Evolutionary conservation across 2,329 filamentous ascomycete genomes (phyloP).

Genomic region (Xylaria arbuscula): DNA sequence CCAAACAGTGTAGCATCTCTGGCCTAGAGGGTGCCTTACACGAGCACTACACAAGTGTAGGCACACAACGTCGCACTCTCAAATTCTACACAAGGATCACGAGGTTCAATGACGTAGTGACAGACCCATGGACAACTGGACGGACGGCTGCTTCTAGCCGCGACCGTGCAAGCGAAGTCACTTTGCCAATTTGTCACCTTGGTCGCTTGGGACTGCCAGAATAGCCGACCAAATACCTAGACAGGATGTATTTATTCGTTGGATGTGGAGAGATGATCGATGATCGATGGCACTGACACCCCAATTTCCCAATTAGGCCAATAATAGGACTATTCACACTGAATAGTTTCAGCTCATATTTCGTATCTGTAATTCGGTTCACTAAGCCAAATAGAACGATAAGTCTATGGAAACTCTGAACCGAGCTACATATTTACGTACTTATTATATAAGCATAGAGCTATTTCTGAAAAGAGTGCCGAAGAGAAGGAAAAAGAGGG

Average conservation of each 20-base stretch:
- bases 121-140: conserved; percentile 29
- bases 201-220: conserved; percentile 6
- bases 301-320: conserved; percentile 20
- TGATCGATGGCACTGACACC: conserved; percentile 19
- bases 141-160: conserved; percentile 2
- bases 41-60: not conserved
- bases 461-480: not conserved
- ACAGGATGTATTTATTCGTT: not conserved
- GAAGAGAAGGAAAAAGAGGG: not conserved
- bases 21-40: not conserved
- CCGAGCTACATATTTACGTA: not conserved
- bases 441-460: not conserved
- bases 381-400: too few relatives aligned
- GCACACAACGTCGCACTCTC: conserved; percentile 15
- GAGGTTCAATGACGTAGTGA: conserved; percentile 31
- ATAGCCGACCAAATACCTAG: not conserved
- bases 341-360: conserved; percentile 18
- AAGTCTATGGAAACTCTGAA: not conserved
- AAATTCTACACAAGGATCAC: conserved; percentile 18
- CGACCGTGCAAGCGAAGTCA: conserved; percentile 26
- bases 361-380: not conserved
- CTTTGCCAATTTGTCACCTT: conserved; percentile 16
- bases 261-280: not conserved
- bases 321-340: conserved; percentile 3
- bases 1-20: not conserved